Conservation (phyloP, 2,329 filamentous ascomycete species). For the Diaporthe eres region DNA sequence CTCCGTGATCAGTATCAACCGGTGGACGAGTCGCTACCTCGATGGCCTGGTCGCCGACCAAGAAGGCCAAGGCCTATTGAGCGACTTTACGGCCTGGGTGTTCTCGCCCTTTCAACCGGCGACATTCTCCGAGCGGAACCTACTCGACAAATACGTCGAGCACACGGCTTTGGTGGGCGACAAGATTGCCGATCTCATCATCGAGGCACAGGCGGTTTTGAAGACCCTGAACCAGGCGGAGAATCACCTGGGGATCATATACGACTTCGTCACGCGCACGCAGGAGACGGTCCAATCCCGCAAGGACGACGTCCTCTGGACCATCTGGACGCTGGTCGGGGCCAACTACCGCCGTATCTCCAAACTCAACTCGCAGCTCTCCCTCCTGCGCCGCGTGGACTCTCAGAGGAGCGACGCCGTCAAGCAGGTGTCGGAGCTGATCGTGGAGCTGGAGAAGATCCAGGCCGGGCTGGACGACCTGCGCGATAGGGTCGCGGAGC, state of each 20-base stretch:
- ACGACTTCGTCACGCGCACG: conserved; percentile 76
- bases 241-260: conserved; percentile 77
- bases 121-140: conserved; percentile 70
- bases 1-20: conserved; percentile 80
- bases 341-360: conserved; percentile 74
- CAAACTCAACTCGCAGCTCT: conserved; percentile 74
- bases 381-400: conserved; percentile 75
- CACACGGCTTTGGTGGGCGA: conserved; percentile 80
- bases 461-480: conserved; percentile 79
- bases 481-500: conserved; percentile 77
- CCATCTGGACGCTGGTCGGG: conserved; percentile 82
- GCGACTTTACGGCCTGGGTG: conserved; percentile 58
- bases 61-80: conserved; percentile 53
- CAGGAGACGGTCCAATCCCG: conserved; percentile 69
- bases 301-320: conserved; percentile 76
- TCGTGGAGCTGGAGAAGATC: conserved; percentile 82
- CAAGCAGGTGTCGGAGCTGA: conserved; percentile 76
- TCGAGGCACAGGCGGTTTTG: conserved; percentile 78
- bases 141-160: conserved; percentile 81
- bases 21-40: conserved; percentile 80
- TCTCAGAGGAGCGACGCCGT: conserved; percentile 76
- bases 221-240: conserved; percentile 77
- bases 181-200: conserved; percentile 76
- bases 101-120: conserved; percentile 75
- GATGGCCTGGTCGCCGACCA: conserved; percentile 68